A percentile compares a stretch with the other conserved stretches of the same genome.
Evolutionary conservation across 2,329 filamentous ascomycete species (phyloP).

Genomic region (Penicillium aurantiogriseum): DNA sequence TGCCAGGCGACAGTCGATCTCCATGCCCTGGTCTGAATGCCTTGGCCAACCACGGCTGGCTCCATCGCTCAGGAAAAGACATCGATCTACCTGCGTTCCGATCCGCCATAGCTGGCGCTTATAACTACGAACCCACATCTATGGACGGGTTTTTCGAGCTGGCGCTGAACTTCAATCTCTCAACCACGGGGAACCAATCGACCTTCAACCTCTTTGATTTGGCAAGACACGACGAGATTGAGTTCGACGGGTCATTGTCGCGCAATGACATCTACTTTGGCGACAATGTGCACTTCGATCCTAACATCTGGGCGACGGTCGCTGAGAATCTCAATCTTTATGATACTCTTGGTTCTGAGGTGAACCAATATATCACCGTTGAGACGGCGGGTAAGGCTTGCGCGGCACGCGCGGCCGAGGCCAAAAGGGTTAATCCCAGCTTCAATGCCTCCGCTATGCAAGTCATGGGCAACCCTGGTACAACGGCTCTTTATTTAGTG

Average conservation of each 20-base stretch:
- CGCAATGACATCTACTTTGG: slow-evolving; percentile 4
- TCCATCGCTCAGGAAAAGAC: slow-evolving; percentile 1
- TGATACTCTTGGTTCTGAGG: neutral
- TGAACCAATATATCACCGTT: neutral
- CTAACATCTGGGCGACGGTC: neutral
- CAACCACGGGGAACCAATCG: neutral
- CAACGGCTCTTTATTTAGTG: neutral
- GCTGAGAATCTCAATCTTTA: neutral
- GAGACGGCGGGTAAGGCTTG: neutral
- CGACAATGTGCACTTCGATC: slow-evolving; percentile 3
- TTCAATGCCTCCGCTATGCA: neutral
- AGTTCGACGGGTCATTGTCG: neutral
- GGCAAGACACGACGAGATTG: neutral
- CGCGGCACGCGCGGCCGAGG: neutral
- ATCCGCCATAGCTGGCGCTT: neutral
- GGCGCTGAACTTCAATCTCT: neutral
- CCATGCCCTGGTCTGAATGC: slow-evolving; percentile 5
- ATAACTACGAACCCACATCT: neutral
- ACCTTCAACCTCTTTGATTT: slow-evolving; percentile 2
- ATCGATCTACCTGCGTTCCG: neutral
- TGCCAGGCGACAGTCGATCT: neutral
- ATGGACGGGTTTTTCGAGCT: neutral
- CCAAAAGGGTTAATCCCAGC: neutral
- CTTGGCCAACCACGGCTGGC: slow-evolving; percentile 1
- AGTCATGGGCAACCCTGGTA: neutral